Base-by-base conservation (phyloP, 441 rosid genomes). In the Heliophila coronopifolia region DNA sequence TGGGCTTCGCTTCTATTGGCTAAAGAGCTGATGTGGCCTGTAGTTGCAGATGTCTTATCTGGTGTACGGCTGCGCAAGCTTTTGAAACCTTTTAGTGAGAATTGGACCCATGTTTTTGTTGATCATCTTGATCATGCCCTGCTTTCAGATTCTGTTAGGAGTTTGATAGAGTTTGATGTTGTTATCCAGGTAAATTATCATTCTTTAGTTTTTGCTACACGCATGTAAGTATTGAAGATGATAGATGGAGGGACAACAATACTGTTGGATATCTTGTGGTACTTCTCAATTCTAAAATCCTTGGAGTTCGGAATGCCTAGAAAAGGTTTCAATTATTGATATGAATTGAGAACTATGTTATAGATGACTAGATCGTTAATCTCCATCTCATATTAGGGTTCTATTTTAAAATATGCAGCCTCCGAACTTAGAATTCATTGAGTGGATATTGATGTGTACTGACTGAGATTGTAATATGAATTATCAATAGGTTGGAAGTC, bases 1-100 rank as follows among this genome's bases (percentile, higher is more conserved):
- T 92, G 98, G 98, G 94, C 95, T 38, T 67, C 77, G 39, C 89
- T 87, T 74, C 74, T 83, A 52, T 65, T 92, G 77, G 98, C 94
- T 36, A 87, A 71, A 62, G 84, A 79, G 55, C 91, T 92, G 54
- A 60, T 58, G 57, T 87, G 98, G 98, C 92, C 96, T 12, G 83
- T 92, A 65, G 94, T 77, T 52, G 94, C 86, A 11, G 98, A 92
- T 67, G 76, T 92, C 52, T 73, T 92, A 68, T 92, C 98, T 37
- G 98, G 98, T 51, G 62, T 85, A 65, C 81, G 96, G 53, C 67
- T 92, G 69, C 83, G 96, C 75, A 81, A 80, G 73, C 60, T 77
- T 43, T 58, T 71, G 36, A 55, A 78, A 31, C 48, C 74, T 44
- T 78, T 73, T 72, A 76, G 69, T 57, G 79, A 75, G 43, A 66